Base-by-base conservation (phyloP, 768 basidiomycete genomes). In the Amanita rimosa region DNA sequence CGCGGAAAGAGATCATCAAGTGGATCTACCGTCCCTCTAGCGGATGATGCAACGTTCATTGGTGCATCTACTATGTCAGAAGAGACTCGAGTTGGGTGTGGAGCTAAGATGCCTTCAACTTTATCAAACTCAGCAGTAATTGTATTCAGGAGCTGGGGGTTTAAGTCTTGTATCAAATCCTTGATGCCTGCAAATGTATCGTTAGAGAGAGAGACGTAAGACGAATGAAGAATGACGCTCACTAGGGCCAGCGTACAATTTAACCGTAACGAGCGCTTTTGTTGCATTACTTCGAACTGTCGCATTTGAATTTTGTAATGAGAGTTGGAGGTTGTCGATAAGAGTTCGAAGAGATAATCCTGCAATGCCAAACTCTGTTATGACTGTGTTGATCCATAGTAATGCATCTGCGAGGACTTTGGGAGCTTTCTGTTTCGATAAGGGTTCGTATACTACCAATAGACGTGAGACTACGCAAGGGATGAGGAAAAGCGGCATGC, bases 391-490 rank as follows among this genome's bases (percentile, higher is more conserved):
- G 50, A 96, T 76, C 93, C 95, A 98, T 21, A 72, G 67, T 41
- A 94, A 65, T 2, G 93, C 83, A 61, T 99, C 96, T 0, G 93
- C 90, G 29, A 97, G 74, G 37, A 92, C 90, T 66, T 98, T 99
- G 0, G 96, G 95, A 3, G 96, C 95, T 62, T 99, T 99, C 62
- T 93, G 92, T 65, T 94, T 96, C 24, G 79, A 78, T 58, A 99
- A 67, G 0, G 95, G 86, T 19, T 97, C 96, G 60, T 96, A 99
- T 0, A 82, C 96, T 96, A 52, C 36, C 40, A 29, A 43, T 53
- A 33, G 39, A 50, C 43, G 42, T 55, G 38, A 21, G 42, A 6
- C 22, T 19, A 42, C 34, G 17, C 33, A 35, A 24, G 37, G 24
- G 21, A 3, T 38, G 38, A n/a, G 24, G 14, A 27, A 33, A 29